Evolutionary conservation across 441 rosid genomes (phyloP).

Genomic region (Kokia cookei): DNA sequence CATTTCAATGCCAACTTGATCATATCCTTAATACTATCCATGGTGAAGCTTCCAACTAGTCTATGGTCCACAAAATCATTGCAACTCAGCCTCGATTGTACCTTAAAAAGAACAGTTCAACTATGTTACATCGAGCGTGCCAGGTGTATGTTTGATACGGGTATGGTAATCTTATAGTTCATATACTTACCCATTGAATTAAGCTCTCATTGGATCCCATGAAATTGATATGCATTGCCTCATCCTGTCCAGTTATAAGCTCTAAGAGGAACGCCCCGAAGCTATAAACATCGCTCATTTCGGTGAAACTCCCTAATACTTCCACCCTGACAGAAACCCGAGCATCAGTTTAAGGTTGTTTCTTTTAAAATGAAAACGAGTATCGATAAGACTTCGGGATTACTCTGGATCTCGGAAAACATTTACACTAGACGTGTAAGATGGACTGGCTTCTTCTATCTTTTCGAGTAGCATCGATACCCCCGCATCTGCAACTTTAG

Average conservation of each 20-base stretch:
- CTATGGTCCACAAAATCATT: conserved; percentile 37
- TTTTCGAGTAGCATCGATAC: conserved; percentile 33
- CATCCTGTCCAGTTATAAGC: conserved; percentile 46
- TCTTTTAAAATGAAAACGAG: background rate
- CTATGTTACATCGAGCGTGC: background rate
- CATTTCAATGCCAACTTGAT: conserved; percentile 37
- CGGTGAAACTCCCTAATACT: conserved; percentile 28
- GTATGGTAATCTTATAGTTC: no score
- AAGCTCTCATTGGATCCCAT: conserved; percentile 34
- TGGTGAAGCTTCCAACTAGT: conserved; percentile 36
- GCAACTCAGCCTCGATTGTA: conserved; percentile 20
- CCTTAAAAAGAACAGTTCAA: conserved; percentile 22
- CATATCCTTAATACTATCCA: conserved; percentile 35
- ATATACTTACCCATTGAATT: conserved; percentile 43
- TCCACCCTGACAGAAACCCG: conserved; percentile 31
- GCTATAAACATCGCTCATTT: conserved; percentile 51
- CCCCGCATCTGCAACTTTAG: conserved; percentile 57
- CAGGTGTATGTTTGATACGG: no score
- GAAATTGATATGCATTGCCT: conserved; percentile 19
- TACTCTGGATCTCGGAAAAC: conserved; percentile 57
- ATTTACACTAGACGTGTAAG: conserved; percentile 24
- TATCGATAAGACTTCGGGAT: conserved; percentile 10
- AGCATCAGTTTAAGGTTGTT: background rate
- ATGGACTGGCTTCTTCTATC: conserved; percentile 52
- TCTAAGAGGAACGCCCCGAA: conserved; percentile 66